Evolutionary conservation across 805 yeast genomes (phyloP), one percentile per base, ranked within the genome.

Genomic region (Metschnikowia gelsemii): DNA sequence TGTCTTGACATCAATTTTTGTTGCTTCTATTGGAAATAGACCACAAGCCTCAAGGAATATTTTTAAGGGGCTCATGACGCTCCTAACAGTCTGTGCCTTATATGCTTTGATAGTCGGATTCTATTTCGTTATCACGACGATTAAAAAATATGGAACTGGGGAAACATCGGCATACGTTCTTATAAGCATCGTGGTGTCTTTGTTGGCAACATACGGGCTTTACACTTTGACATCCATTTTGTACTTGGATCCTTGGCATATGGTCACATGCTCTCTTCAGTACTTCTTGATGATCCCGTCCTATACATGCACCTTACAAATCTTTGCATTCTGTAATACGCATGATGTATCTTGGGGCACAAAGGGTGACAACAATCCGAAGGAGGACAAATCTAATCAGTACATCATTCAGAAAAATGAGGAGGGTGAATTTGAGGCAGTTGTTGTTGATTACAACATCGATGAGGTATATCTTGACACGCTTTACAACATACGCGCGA

Each of bases 311-410:
- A 83, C 96, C 2, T 70, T 91, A 43, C 97, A 91, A 65, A 89
- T 93, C 45, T 91, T 89, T 68, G 97, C 99, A 1, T 89, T 91
- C 65, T 91, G 99, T 70, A 91, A 91, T 62, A 91, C 97, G 2
- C 98, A 91, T 66, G 99, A 91, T 71, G 96, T 93, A 37, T 86
- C 96, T 0, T 91, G 99, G 99, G 99, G 99, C 65, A 91, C 99
- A 2, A 91, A 91, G 61, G 99, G 99, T 52, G 96, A 90, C 46
- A 85, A 83, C 49, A 78, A 77, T 46, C 84, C 80, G 33, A 59
- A 63, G 27, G 76, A 79, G 14, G 78, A 79, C 49, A 84, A 78
- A 46, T 70, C 83, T 26, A 90, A 95, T 35, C 82, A 86, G 32
- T 95, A 95, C 36, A 85, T 86, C 22, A 84, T 87, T 47, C 82